Conservation (phyloP, 768 basidiomycete genomes). For the Chalciporus sphaerocephalus region DNA sequence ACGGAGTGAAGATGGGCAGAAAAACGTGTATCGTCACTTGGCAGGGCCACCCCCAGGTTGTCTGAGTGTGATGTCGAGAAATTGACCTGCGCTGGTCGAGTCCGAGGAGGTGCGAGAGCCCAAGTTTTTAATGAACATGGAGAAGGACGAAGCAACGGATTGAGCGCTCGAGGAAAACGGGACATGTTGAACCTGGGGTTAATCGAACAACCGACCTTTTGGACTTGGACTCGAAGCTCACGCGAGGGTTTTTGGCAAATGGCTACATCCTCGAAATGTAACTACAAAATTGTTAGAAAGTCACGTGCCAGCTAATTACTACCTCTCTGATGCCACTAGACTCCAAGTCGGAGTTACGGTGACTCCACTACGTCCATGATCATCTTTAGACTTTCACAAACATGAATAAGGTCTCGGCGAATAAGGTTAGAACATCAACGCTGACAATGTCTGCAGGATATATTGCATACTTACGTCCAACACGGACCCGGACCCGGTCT, state of each 20-base stretch:
- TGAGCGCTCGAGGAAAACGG: conserved; percentile 16
- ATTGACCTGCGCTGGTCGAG: conserved; percentile 1
- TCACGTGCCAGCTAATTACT: conserved; percentile 16
- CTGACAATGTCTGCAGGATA: too few species aligned
- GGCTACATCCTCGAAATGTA: neutral
- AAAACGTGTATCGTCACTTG: conserved; percentile 28
- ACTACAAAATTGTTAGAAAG: conserved; percentile 7
- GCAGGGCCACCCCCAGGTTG: neutral
- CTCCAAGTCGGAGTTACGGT: too few species aligned
- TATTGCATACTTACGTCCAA: too few species aligned
- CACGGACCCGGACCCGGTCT: too few species aligned
- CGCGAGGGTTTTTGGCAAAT: conserved; percentile 3
- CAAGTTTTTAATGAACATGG: conserved; percentile 10
- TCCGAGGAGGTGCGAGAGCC: conserved; percentile 15
- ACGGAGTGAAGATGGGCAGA: conserved; percentile 56
- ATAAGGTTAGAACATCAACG: too few species aligned
- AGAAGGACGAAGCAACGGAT: conserved; percentile 10
- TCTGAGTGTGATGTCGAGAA: conserved; percentile 14
- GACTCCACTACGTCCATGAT: too few species aligned
- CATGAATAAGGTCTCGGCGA: too few species aligned
- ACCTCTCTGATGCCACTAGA: neutral
- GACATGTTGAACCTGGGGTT: conserved; percentile 14
- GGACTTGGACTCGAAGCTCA: conserved; percentile 6
- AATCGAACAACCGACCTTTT: neutral
- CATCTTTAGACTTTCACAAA: too few species aligned